These are phyloP conservation scores for Quambalaria eucalypti DNA, from an alignment of 1,284 basidiomycete species.

Conservation along the genomic window DNA sequence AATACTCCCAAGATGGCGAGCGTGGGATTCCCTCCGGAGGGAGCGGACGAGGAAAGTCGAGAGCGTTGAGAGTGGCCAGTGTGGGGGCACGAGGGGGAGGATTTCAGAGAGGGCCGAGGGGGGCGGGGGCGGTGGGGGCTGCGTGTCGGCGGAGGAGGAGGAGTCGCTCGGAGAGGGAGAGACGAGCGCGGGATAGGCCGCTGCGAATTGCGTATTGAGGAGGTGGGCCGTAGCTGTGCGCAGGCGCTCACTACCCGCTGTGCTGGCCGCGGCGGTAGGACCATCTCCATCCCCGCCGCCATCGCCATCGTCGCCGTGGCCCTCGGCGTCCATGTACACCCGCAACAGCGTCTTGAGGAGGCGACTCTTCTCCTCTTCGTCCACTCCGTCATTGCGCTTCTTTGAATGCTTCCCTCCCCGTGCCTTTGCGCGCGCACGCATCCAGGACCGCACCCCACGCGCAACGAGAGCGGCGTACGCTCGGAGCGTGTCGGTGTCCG, in stretches of 20 bases:
- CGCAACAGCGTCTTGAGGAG: conserved; percentile 3
- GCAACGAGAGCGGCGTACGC: background rate
- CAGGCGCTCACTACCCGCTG: conserved; percentile 9
- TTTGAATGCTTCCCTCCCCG: no score
- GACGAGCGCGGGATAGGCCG: no score
- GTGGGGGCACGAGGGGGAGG: conserved; percentile 22
- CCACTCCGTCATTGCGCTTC: background rate
- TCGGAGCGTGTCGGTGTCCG: background rate
- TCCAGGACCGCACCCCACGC: background rate
- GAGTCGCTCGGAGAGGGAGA: no score
- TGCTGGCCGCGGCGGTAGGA: background rate
- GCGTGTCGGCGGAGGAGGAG: conserved; percentile 25
- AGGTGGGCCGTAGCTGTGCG: conserved; percentile 29
- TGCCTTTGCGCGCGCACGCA: background rate
- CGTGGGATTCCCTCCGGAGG: conserved; percentile 22
- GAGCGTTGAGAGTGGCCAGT: conserved; percentile 29
- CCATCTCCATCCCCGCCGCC: background rate
- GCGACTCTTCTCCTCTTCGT: background rate
- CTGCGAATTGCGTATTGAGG: conserved; percentile 32
- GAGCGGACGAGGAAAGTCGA: conserved; percentile 28
- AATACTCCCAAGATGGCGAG: conserved; percentile 19
- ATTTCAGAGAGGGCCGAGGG: conserved; percentile 10
- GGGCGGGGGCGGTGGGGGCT: conserved; percentile 6
- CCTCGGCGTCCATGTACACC: conserved; percentile 6
- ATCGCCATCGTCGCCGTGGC: background rate